Evolutionary conservation across 2,329 filamentous ascomycete species (phyloP).

Genomic region (Macrophomina pseudophaseolina): DNA sequence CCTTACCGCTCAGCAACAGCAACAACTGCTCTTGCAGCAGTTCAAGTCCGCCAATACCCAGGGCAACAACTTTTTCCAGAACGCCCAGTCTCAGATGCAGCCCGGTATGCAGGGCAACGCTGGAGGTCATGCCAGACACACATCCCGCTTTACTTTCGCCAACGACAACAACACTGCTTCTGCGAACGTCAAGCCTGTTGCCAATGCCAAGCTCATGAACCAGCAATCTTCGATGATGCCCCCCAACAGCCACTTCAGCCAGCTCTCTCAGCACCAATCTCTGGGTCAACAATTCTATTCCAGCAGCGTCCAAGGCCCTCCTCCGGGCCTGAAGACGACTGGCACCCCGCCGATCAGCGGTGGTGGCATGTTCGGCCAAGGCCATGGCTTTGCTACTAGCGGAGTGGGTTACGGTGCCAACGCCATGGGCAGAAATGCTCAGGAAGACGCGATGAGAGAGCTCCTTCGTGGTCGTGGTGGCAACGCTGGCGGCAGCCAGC

Average conservation of each 20-base stretch:
- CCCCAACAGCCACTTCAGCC: conserved; percentile 55
- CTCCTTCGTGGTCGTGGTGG: conserved; percentile 71
- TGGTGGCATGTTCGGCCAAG: conserved; percentile 86
- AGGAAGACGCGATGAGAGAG: conserved; percentile 79
- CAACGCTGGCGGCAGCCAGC: conserved; percentile 67
- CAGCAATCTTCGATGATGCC: conserved; percentile 89
- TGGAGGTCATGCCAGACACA: conserved; percentile 77
- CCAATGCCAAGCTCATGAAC: conserved; percentile 79
- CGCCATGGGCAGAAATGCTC: conserved; percentile 71
- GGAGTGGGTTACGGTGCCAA: conserved; percentile 66
- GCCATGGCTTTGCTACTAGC: conserved; percentile 77
- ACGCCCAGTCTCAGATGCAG: conserved; percentile 51
- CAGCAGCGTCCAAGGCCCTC: conserved; percentile 86
- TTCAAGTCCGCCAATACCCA: conserved; percentile 60
- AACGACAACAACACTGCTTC: conserved; percentile 69
- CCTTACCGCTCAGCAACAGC: conserved; percentile 79
- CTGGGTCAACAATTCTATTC: conserved; percentile 75
- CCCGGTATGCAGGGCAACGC: conserved; percentile 59
- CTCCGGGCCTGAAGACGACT: conserved; percentile 92
- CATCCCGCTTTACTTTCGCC: conserved; percentile 85
- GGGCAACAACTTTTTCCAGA: conserved; percentile 55
- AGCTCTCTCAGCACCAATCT: conserved; percentile 58
- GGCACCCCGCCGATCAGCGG: conserved; percentile 85
- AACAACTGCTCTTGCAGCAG: conserved; percentile 68
- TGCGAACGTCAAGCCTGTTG: conserved; percentile 74